These are phyloP conservation scores for Schizosaccharomyces cryophilus DNA, from an alignment of 805 yeast genomes.

Conservation along the genomic window DNA sequence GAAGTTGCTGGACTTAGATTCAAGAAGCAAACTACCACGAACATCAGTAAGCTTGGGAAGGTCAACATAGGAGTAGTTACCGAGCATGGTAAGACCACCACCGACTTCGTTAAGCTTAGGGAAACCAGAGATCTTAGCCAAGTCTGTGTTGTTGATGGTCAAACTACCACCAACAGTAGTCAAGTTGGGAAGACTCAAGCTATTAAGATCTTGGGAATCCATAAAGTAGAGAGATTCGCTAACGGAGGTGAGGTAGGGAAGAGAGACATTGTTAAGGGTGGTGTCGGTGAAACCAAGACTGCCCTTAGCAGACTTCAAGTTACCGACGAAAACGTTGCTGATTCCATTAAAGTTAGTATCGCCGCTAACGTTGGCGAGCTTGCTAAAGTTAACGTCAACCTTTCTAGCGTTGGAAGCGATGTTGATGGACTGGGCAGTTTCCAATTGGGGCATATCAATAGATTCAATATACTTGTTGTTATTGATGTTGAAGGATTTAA, in stretches of 20 bases:
- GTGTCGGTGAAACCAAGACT: slow-evolving; percentile 62
- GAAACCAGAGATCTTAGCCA: slow-evolving; percentile 47
- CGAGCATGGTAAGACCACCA: slow-evolving; percentile 68
- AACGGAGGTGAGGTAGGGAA: slow-evolving; percentile 28
- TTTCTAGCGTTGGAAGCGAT: slow-evolving; percentile 68
- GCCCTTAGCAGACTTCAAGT: slow-evolving; percentile 49
- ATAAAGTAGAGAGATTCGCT: slow-evolving; percentile 51
- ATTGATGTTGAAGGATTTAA: slow-evolving; percentile 49
- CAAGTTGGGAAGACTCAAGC: slow-evolving; percentile 43
- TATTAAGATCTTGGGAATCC: slow-evolving; percentile 49
- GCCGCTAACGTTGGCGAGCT: slow-evolving; percentile 67
- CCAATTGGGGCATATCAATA: slow-evolving; percentile 44
- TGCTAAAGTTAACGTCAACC: slow-evolving; percentile 28
- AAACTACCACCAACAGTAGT: slow-evolving; percentile 72
- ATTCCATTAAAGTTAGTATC: slow-evolving; percentile 54
- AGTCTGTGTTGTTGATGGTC: slow-evolving; percentile 59
- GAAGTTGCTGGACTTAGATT: slow-evolving; percentile 44
- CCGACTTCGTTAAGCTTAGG: slow-evolving; percentile 45
- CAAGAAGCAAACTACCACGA: slow-evolving; percentile 75
- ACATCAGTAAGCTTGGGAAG: slow-evolving; percentile 52
- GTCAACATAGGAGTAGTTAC: slow-evolving; percentile 60
- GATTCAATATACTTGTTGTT: slow-evolving; percentile 56
- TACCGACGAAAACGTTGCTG: slow-evolving; percentile 41
- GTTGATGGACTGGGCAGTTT: slow-evolving; percentile 43
- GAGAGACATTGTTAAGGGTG: slow-evolving; percentile 21